Percentiles rank a stretch among this genome's conserved stretches.
Conservation (phyloP, 1,139 yeast genomes). For the Yamadazyma atlantica region DNA sequence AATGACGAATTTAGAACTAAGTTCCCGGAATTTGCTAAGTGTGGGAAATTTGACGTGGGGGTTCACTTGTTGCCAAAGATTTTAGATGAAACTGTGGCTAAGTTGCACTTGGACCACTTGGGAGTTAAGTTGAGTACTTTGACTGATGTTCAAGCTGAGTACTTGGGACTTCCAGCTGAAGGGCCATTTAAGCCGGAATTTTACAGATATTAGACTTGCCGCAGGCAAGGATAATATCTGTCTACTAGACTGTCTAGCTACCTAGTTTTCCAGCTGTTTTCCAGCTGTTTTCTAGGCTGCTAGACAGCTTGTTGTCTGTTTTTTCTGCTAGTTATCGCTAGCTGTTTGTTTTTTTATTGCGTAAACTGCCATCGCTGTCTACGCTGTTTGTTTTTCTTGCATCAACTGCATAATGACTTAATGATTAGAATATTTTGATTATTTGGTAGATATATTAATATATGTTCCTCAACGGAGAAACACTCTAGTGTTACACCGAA, state of each 20-base stretch:
- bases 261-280: too few species aligned
- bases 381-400: conserved; percentile 38
- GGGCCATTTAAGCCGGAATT: conserved; percentile 99
- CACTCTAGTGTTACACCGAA: too few species aligned
- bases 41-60: conserved; percentile 88
- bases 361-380: too few species aligned
- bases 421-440: conserved; percentile 22
- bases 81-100: conserved; percentile 98
- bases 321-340: conserved; percentile 10
- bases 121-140: conserved; percentile 86
- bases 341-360: conserved; percentile 6
- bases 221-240: too few species aligned
- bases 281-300: too few species aligned
- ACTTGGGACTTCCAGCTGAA: conserved; percentile 87
- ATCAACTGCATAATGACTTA: conserved; percentile 48
- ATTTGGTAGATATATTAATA: conserved; percentile 16
- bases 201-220: conserved; percentile 82
- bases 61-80: conserved; percentile 98
- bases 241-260: too few species aligned
- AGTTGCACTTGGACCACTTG: conserved; percentile 93
- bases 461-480: conserved; percentile 56
- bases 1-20: conserved; percentile 78
- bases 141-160: conserved; percentile 83
- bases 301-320: conserved; percentile 4
- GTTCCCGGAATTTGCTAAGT: conserved; percentile 88